Base-by-base conservation (phyloP, 2,329 filamentous ascomycete genomes). In the Fusarium avenaceum region DNA sequence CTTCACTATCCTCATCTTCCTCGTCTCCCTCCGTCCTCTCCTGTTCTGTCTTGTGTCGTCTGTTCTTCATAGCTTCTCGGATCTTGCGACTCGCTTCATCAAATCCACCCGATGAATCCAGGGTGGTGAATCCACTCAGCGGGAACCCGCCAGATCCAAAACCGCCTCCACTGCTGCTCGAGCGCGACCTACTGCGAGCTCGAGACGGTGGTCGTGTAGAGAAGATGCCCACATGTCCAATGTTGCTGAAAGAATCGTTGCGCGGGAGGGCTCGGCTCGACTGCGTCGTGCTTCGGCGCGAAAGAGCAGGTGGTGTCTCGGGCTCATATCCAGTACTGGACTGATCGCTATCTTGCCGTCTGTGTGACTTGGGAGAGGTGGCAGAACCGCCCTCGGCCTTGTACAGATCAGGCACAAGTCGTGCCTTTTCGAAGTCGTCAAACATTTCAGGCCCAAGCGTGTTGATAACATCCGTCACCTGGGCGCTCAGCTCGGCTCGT, bases 401-500 rank as follows among this genome's bases (percentile, higher is more conserved):
- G 67, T 81, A 79, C 1, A 86, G 81, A 66, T 90, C 87, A 5
- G 85, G 82, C 30, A 95, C 82, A 57, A 96, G 86, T 33, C 93
- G 88, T 14, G 88, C 86, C 65, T 90, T 87, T 73, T 96, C 92
- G 76, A 97, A 99, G 81, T 99, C 96, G n/a, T 94, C 91, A 81
- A 96, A 99, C 83, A 99, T 90, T 76, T 98, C 94, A 1, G 96
- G 96, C 0, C 96, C 96, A 14, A 99, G 89, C 19, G 92, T 93
- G 80, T 99, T 98, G 84, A 99, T 97, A 46, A 97, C 85, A 4
- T 96, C 89, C 2, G 94, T 97, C 39, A 99, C 94, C 75, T 96
- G 88, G 11, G 87, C 85, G 59, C 92, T 92, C 46, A 99, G 86
- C 67, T 91, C 86, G 26, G 87, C 90, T 53, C 96, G 89, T 64